These are phyloP conservation scores for Metschnikowia corniflorae DNA, from an alignment of 805 yeast genomes.

Conservation along the genomic window DNA sequence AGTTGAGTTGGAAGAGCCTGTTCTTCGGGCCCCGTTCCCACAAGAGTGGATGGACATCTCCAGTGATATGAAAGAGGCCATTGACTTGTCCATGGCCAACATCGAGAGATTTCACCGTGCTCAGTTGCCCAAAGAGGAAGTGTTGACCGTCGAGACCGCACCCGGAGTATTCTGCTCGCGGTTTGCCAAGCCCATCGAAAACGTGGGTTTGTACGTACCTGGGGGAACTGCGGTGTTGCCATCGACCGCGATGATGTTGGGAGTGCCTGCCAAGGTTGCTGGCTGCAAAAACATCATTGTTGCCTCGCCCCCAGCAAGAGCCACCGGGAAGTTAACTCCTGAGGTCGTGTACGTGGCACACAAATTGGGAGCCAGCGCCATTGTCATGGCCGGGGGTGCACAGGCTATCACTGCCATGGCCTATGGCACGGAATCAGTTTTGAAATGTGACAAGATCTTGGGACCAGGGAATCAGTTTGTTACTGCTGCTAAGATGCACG, in stretches of 20 bases:
- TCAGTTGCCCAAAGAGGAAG: constrained; percentile 68
- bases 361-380: constrained; percentile 86
- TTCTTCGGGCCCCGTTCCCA: constrained; percentile 85
- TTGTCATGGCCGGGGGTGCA: constrained; percentile 97
- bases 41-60: constrained; percentile 67
- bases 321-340: constrained; percentile 90
- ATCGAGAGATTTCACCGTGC: constrained; percentile 92
- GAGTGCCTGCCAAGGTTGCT: constrained; percentile 98
- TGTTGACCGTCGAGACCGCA: constrained; percentile 81
- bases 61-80: constrained; percentile 73
- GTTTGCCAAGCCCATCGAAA: constrained; percentile 91
- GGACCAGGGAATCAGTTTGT: constrained; percentile 99
- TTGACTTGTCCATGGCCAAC: constrained; percentile 85
- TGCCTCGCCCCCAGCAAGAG: constrained; percentile 90
- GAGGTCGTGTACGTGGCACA: constrained; percentile 97
- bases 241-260: constrained; percentile 95
- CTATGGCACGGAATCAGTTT: constrained; percentile 89
- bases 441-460: constrained; percentile 92
- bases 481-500: constrained; percentile 98
- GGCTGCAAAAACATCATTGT: constrained; percentile 88
- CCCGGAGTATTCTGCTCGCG: constrained; percentile 95
- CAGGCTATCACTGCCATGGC: constrained; percentile 99
- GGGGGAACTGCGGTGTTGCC: constrained; percentile 99
- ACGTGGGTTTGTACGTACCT: constrained; percentile 94
- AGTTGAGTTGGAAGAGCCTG: constrained; percentile 67